Percentiles rank a stretch among this genome's conserved stretches.
phyloP scores from a whole-genome alignment of 768 basidiomycete species.

The Lepiota venenata region DNA sequence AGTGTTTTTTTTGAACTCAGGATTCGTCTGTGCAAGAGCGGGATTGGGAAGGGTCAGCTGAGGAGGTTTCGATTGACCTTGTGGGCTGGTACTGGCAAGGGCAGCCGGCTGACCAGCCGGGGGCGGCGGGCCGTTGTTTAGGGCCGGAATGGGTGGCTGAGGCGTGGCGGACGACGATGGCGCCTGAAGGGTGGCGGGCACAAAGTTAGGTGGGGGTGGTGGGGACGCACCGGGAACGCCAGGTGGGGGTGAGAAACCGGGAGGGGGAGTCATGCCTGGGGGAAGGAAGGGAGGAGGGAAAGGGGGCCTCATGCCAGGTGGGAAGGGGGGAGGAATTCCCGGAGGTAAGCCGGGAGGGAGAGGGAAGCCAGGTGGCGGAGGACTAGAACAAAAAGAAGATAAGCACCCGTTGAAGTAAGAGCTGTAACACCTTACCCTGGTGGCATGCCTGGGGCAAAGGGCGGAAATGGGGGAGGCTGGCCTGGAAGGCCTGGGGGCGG shows the following conservation, averaged over 20 bases:
- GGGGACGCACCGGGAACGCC: slow-evolving; percentile 16
- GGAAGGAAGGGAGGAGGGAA: slow-evolving; percentile 27
- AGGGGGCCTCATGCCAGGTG: slow-evolving; percentile 29
- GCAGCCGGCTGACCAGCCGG: neutral
- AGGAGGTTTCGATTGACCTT: slow-evolving; percentile 21
- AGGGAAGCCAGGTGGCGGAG: slow-evolving; percentile 53
- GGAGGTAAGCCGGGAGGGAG: slow-evolving; percentile 44
- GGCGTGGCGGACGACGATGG: neutral
- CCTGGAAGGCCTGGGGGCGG: slow-evolving; percentile 43
- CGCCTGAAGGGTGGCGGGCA: slow-evolving; percentile 12
- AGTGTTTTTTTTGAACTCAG: slow-evolving; percentile 74
- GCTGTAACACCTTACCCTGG: slow-evolving; percentile 43
- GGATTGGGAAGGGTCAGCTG: slow-evolving; percentile 52
- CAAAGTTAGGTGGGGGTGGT: slow-evolving; percentile 17
- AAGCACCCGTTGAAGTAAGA: slow-evolving; percentile 12
- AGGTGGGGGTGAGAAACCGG: slow-evolving; percentile 14
- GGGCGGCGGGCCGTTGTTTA: neutral
- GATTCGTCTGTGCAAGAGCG: slow-evolving; percentile 59
- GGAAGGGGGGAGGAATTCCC: slow-evolving; percentile 20
- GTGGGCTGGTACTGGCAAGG: neutral
- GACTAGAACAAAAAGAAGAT: slow-evolving; percentile 26
- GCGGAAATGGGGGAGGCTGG: slow-evolving; percentile 51
- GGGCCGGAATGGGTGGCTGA: neutral
- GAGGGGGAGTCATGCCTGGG: slow-evolving; percentile 17
- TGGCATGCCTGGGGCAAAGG: slow-evolving; percentile 50